Evolutionary conservation across 306 rosid species (phyloP), one percentile per base, ranked within the genome.

Genomic region (Cucurbita ficifolia): DNA sequence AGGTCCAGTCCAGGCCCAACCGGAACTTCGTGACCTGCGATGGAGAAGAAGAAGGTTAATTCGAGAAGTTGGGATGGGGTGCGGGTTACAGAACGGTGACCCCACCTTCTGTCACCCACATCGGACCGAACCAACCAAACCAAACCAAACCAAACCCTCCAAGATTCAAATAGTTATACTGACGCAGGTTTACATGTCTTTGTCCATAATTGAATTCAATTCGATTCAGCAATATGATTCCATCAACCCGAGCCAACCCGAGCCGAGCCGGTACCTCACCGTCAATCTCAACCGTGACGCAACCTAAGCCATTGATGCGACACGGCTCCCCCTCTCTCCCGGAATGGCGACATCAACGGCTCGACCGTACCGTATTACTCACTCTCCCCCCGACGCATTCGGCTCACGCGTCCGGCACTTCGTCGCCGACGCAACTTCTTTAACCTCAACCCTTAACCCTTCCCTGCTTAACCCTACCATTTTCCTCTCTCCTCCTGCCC

Each of bases 371-470:
- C 75, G 72, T 67, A 43, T 71, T 38, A 54, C 72, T 75, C 14
- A 65, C 72, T 75, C 19, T 14, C 70, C 60, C 18, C 43, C 74
- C 29, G 59, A 69, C 80, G 57, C 80, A 69, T 72, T 22, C 80
- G 76, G 72, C 62, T 77, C 76, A 77, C 67, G 76, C 76, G 72
- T 73, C 76, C 80, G 76, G 72, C 76, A 59, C 62, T 60, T 77
- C 62, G 61, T 77, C 80, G 80, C 80, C 75, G 79, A 71, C 70
- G 50, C 50, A 29, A 58, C 35, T 56, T 54, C 51, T 69, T 52
- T 21, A 50, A 11, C 72, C 75, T 45, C 39, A 43, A 65, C 22
- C 52, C 62, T 59, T 14, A 60, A 33, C 67, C 67, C 67, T 59
- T 13, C 16, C 10, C 62, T 19, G 33, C 29, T 17, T 40, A 61